A percentile compares a stretch with the other conserved stretches of the same genome.
Evolutionary conservation across 192 early-diverging fungal genomes (phyloP).

Genomic region (Podila epicladia): DNA sequence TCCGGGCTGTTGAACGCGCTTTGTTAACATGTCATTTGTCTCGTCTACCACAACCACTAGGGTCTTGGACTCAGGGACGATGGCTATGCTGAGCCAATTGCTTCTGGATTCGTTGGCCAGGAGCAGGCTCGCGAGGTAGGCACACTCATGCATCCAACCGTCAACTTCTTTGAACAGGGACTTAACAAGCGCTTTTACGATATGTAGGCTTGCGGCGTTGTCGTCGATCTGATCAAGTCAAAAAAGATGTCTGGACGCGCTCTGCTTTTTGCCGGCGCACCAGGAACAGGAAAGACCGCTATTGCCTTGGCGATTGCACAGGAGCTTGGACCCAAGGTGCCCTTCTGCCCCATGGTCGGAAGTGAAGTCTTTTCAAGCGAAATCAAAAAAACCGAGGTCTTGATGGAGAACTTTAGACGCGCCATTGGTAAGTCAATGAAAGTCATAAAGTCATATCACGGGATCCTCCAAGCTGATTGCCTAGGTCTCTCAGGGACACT

Average conservation of each 20-base stretch:
- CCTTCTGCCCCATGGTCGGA: constrained; percentile 99
- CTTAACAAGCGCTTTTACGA: too few species aligned
- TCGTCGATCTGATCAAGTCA: constrained; percentile 93
- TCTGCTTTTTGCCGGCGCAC: constrained; percentile 93
- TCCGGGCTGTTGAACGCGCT: constrained; percentile 5
- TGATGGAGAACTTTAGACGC: constrained; percentile 99
- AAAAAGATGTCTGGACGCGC: constrained; percentile 99
- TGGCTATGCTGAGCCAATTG: constrained; percentile 86
- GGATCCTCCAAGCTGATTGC: neutral
- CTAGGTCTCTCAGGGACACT: neutral
- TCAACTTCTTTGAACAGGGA: too few species aligned
- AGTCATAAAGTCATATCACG: neutral
- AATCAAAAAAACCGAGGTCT: constrained; percentile 99
- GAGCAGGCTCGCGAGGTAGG: constrained; percentile 92
- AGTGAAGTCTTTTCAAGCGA: constrained; percentile 98
- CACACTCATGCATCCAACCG: neutral
- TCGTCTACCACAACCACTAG: neutral
- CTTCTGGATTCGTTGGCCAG: constrained; percentile 97
- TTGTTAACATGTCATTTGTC: constrained; percentile 1
- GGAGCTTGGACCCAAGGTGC: constrained; percentile 98
- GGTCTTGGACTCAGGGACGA: constrained; percentile 88
- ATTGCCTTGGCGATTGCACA: constrained; percentile 96
- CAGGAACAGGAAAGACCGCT: constrained; percentile 98
- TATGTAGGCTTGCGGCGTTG: constrained; percentile 86
- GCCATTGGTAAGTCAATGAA: constrained; percentile 76